Conservation (phyloP, 2,329 filamentous ascomycete species). For the Colletotrichum horii region DNA sequence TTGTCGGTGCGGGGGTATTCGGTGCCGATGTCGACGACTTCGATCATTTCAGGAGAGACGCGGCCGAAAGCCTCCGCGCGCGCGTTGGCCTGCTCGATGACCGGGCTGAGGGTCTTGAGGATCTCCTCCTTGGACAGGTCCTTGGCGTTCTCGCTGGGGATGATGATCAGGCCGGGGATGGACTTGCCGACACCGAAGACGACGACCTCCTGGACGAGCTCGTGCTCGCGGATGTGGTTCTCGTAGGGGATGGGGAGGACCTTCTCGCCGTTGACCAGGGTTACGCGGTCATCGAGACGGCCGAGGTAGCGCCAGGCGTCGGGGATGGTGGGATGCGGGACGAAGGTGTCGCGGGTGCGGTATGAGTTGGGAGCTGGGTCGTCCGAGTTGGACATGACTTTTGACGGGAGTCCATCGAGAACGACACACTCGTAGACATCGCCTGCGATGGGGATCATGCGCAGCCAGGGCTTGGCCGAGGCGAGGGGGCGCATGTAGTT, state of each 20-base stretch:
- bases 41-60: slow-evolving; percentile 57
- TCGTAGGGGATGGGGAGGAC: slow-evolving; percentile 54
- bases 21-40: slow-evolving; percentile 48
- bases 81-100: slow-evolving; percentile 55
- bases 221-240: slow-evolving; percentile 55
- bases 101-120: slow-evolving; percentile 52
- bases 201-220: slow-evolving; percentile 58
- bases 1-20: slow-evolving; percentile 56
- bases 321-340: slow-evolving; percentile 42
- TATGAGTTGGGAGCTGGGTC: slow-evolving; percentile 47
- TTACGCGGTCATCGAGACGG: slow-evolving; percentile 50
- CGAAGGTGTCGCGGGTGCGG: slow-evolving; percentile 49
- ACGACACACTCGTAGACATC: slow-evolving; percentile 41
- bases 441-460: slow-evolving; percentile 34
- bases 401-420: slow-evolving; percentile 40
- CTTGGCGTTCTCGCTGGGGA: slow-evolving; percentile 50
- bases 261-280: slow-evolving; percentile 53
- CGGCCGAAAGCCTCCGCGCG: slow-evolving; percentile 56
- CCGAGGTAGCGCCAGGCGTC: slow-evolving; percentile 50
- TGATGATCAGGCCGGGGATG: slow-evolving; percentile 57
- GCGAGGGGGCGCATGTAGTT: slow-evolving; percentile 54
- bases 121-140: slow-evolving; percentile 48
- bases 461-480: slow-evolving; percentile 44
- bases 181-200: slow-evolving; percentile 61
- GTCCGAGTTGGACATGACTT: slow-evolving; percentile 42